Evolutionary conservation across 1,139 yeast species (phyloP), one percentile per base, ranked within the genome.

Genomic region (Candida glucosophila): DNA sequence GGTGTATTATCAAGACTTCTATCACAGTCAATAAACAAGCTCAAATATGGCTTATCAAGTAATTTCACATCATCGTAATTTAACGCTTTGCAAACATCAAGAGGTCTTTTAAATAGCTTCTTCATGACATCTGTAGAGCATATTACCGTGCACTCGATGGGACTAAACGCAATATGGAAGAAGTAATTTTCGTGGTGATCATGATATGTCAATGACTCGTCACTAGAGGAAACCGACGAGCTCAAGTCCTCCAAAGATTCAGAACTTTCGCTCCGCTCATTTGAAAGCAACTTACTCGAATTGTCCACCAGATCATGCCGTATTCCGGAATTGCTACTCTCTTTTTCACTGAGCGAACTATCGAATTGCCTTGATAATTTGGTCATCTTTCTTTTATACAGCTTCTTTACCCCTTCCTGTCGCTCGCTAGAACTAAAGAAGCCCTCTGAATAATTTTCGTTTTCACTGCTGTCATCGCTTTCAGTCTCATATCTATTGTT

Each of bases 21-120:
- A 33, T 74, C 81, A 28, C 73, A 68, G 35, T 75, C 77, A 3
- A 77, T 69, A 34, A 74, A 80, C 17, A 77, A 52, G 15, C 67
- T 67, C 19, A 74, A 52, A 40, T 67, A 77, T 14, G 54, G 52
- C 16, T 67, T 67, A 1, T 57, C 52, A 6, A 74, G 38, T n/a
- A 73, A 40, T 29, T 63, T 42, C 3, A 71, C 69, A 23, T 57
- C 60, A 6, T 33, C 35, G 29, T 47, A 57, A 2, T 43, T 40
- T 24, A 60, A 37, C 14, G 40, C 30, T 13, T 34, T 19, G 30
- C 66, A 53, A 4, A 51, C 40, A 1, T 40, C 31, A 22, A 69
- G 45, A 1, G 65, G 59, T 18, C 53, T 45, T 4, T 41, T 41
- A 37, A 73, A 71, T 4, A 62, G 35, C n/a, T 39, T 33, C 4